Conservation (phyloP, 495 filamentous ascomycete species). For the Xylaria castorea region DNA sequence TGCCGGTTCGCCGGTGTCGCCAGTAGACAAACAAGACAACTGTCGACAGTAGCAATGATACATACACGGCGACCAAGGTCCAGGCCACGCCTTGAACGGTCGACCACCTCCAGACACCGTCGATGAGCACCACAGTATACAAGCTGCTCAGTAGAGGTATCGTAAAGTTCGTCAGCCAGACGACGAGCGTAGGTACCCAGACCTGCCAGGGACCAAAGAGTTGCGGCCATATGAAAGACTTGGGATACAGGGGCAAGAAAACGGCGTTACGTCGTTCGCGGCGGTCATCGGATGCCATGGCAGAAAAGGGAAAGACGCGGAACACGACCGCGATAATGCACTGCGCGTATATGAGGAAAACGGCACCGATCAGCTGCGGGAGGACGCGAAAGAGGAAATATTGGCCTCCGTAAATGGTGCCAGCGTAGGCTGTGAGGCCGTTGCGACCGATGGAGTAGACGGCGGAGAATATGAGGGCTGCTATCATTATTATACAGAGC, state of each 20-base stretch:
- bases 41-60: slow-evolving; percentile 66
- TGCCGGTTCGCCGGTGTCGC: slow-evolving; percentile 66
- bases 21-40: slow-evolving; percentile 57
- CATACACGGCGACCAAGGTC: slow-evolving; percentile 76
- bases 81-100: slow-evolving; percentile 78
- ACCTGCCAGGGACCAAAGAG: slow-evolving; percentile 53
- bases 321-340: slow-evolving; percentile 76
- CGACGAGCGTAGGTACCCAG: slow-evolving; percentile 50
- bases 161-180: slow-evolving; percentile 56
- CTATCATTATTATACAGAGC: slow-evolving; percentile 73
- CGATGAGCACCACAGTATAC: slow-evolving; percentile 52
- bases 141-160: slow-evolving; percentile 55
- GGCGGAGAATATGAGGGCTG: slow-evolving; percentile 73
- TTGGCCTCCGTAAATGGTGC: slow-evolving; percentile 65
- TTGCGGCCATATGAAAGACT: slow-evolving; percentile 56
- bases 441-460: slow-evolving; percentile 68
- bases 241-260: slow-evolving; percentile 60
- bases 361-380: slow-evolving; percentile 75
- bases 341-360: slow-evolving; percentile 77
- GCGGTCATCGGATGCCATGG: slow-evolving; percentile 67
- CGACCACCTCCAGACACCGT: slow-evolving; percentile 75
- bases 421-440: slow-evolving; percentile 70
- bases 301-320: slow-evolving; percentile 77
- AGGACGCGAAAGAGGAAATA: slow-evolving; percentile 89
- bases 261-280: slow-evolving; percentile 57